Evolutionary conservation across 768 basidiomycete species (phyloP).

Genomic region (Mycena amicta): DNA sequence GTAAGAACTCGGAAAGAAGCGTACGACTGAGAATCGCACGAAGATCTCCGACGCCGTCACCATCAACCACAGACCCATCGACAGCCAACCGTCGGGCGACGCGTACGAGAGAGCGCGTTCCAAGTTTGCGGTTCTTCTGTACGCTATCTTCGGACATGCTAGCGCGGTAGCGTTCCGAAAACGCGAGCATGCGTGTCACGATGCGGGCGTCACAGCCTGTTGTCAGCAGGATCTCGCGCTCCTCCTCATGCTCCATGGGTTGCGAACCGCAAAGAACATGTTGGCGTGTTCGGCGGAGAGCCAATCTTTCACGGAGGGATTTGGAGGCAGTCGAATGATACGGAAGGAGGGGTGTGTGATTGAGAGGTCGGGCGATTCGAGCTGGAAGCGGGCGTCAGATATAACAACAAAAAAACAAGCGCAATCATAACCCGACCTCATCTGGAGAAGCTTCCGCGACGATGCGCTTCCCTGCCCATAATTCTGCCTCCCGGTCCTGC

Average conservation of each 20-base stretch:
- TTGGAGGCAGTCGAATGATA: constrained; percentile 55
- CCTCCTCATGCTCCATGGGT: constrained; percentile 60
- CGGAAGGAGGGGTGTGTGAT: constrained; percentile 61
- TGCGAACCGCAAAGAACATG: constrained; percentile 66
- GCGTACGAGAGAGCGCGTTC: constrained; percentile 59
- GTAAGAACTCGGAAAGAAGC: constrained; percentile 62
- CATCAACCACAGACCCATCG: constrained; percentile 39
- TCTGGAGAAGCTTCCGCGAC: constrained; percentile 49
- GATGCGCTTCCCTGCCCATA: constrained; percentile 66
- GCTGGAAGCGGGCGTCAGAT: constrained; percentile 22
- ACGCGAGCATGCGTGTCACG: constrained; percentile 46
- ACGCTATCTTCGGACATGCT: constrained; percentile 58
- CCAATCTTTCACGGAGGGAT: constrained; percentile 76
- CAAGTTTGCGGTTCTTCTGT: constrained; percentile 64
- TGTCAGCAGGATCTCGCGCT: constrained; percentile 46
- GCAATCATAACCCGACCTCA: constrained; percentile 46
- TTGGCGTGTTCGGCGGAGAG: constrained; percentile 67
- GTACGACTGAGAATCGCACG: constrained; percentile 49
- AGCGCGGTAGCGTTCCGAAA: constrained; percentile 60
- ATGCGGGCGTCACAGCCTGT: constrained; percentile 49
- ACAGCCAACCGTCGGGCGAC: constrained; percentile 53
- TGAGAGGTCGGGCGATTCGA: constrained; percentile 39
- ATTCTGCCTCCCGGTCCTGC: constrained; percentile 64
- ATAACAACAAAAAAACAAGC: too few species aligned
- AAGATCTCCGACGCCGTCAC: constrained; percentile 35